Evolutionary conservation across 2,329 filamentous ascomycete genomes (phyloP).

Genomic region (Monilinia fructicola): DNA sequence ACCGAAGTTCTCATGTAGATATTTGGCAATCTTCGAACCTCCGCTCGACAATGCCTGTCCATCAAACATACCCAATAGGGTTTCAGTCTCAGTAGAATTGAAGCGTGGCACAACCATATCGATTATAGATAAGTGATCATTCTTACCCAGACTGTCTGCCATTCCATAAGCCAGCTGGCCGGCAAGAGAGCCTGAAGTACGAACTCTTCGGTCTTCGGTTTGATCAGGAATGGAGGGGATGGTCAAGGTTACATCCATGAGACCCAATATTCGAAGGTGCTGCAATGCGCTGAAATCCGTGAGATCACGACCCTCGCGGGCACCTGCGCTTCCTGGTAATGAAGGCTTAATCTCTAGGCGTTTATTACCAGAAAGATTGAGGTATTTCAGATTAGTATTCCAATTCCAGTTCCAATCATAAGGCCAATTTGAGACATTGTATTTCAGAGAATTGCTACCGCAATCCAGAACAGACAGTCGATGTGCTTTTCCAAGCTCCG

Average conservation of each 20-base stretch:
- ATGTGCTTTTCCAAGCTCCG: conserved; percentile 90
- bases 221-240: conserved; percentile 92
- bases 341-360: conserved; percentile 83
- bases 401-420: conserved; percentile 99
- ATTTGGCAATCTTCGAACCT: conserved; percentile 95
- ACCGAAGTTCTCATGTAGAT: conserved; percentile 92
- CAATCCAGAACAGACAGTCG: conserved; percentile 91
- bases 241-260: conserved; percentile 98
- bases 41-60: conserved; percentile 85
- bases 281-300: conserved; percentile 86
- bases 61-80: conserved; percentile 92
- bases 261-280: conserved; percentile 81
- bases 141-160: conserved; percentile 90
- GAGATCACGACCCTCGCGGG: conserved; percentile 64
- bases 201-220: conserved; percentile 88
- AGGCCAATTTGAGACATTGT: conserved; percentile 98
- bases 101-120: conserved; percentile 94
- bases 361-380: conserved; percentile 97
- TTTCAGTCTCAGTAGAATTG: conserved; percentile 85
- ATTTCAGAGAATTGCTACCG: conserved; percentile 92
- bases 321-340: conserved; percentile 70
- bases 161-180: conserved; percentile 93
- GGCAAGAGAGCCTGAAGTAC: conserved; percentile 93
- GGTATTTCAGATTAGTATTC: conserved; percentile 90
- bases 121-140: conserved; percentile 92